Conservation (phyloP, 73 alveolate genomes). For the Paramecium octaurelia region DNA sequence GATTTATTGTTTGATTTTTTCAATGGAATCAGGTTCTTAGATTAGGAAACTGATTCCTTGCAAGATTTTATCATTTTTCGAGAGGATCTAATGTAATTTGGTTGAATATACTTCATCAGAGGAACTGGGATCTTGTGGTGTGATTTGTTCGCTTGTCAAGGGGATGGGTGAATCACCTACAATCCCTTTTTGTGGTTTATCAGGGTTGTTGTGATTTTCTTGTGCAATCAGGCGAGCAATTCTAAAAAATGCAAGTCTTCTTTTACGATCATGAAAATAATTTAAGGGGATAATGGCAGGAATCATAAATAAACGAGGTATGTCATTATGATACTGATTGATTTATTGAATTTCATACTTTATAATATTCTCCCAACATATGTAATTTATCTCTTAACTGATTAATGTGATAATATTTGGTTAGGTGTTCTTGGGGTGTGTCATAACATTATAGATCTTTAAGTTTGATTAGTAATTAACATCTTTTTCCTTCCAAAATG, state of each 20-base stretch:
- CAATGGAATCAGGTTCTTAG: not conserved
- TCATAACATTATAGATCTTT: not conserved
- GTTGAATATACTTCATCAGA: not conserved
- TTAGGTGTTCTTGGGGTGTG: not conserved
- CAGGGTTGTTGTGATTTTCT: constrained; percentile 54
- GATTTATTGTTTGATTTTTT: not conserved
- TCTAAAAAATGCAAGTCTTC: constrained; percentile 52
- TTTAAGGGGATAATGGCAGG: constrained; percentile 6
- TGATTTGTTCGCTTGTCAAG: not conserved
- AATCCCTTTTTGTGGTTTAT: constrained; percentile 56
- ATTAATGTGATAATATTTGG: not conserved
- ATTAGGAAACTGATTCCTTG: not conserved
- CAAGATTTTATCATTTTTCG: not conserved
- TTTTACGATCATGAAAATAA: constrained; percentile 44
- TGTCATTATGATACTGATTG: constrained; percentile 47
- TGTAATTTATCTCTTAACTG: constrained; percentile 36
- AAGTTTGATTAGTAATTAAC: not conserved
- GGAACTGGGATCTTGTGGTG: not conserved
- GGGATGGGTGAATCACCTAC: constrained; percentile 50
- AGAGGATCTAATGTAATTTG: not conserved
- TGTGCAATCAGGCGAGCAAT: constrained; percentile 44
- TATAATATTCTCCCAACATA: constrained; percentile 46
- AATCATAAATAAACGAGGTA: constrained; percentile 53
- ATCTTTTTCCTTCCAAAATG: not conserved
- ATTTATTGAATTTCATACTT: not conserved